Percentiles rank a stretch among this genome's conserved stretches.
Evolutionary conservation across 2,329 filamentous ascomycete genomes (phyloP).

Genomic region (Sclerotinia glacialis): DNA sequence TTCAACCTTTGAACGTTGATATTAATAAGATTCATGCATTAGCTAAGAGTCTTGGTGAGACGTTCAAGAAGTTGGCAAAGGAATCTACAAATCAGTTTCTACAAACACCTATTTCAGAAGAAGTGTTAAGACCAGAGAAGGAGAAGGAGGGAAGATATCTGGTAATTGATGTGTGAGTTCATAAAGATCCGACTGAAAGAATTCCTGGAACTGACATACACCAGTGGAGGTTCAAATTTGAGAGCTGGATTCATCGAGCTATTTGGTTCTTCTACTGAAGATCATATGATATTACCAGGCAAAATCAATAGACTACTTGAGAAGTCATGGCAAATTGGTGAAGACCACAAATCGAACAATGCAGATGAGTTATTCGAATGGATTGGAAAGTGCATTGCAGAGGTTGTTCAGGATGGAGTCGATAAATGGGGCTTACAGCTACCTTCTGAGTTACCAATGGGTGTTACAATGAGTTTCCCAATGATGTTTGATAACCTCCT

Average conservation of each 20-base stretch:
- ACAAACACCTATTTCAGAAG: slow-evolving; percentile 59
- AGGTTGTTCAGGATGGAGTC: slow-evolving; percentile 63
- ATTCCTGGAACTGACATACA: slow-evolving; percentile 36
- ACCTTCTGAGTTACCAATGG: slow-evolving; percentile 54
- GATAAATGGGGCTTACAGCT: slow-evolving; percentile 43
- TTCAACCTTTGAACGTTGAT: slow-evolving; percentile 52
- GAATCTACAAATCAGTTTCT: slow-evolving; percentile 56
- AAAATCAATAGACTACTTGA: slow-evolving; percentile 54
- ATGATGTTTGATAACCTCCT: slow-evolving; percentile 47
- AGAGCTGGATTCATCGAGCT: slow-evolving; percentile 67
- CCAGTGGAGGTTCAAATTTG: slow-evolving; percentile 65
- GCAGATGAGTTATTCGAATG: slow-evolving; percentile 74
- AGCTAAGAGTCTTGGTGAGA: slow-evolving; percentile 47
- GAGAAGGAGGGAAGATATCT: slow-evolving; percentile 55
- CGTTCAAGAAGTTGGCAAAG: slow-evolving; percentile 51
- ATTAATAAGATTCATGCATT: slow-evolving; percentile 47
- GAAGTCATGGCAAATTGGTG: slow-evolving; percentile 70
- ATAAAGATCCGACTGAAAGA: background rate
- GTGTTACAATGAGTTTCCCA: slow-evolving; percentile 69
- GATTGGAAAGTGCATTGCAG: slow-evolving; percentile 75
- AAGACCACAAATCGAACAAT: slow-evolving; percentile 71
- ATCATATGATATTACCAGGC: slow-evolving; percentile 21
- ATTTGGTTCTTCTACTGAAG: slow-evolving; percentile 38
- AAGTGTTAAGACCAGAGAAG: slow-evolving; percentile 51
- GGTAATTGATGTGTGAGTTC: slow-evolving; percentile 63